Conservation (phyloP, 1,284 basidiomycete species). For the Ceratobasidium sp. region DNA sequence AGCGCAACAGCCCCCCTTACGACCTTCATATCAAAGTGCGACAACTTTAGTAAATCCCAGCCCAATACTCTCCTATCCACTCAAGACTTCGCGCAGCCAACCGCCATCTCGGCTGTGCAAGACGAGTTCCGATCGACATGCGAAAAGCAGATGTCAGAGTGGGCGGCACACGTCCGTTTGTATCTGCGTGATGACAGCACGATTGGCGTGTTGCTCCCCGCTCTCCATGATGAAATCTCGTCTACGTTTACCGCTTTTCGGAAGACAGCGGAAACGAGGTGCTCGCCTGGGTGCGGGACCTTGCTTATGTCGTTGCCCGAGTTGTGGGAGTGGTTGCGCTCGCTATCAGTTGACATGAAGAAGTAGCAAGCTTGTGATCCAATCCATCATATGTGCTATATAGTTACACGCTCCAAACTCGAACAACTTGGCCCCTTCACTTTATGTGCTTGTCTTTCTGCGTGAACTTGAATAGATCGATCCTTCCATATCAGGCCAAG, state of each 20-base stretch:
- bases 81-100: constrained; percentile 62
- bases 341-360: constrained; percentile 14
- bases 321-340: constrained; percentile 43
- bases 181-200: constrained; percentile 84
- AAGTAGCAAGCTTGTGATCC: neutral
- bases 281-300: constrained; percentile 35
- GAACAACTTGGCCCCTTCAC: neutral
- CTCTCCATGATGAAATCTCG: constrained; percentile 77
- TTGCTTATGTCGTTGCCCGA: constrained; percentile 35
- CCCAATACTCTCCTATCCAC: constrained; percentile 51
- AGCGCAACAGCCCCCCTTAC: constrained; percentile 65
- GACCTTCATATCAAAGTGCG: constrained; percentile 51
- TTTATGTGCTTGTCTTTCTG: neutral
- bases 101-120: constrained; percentile 65
- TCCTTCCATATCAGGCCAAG: neutral
- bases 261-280: constrained; percentile 41
- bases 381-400: neutral
- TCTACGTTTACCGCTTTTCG: constrained; percentile 30
- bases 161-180: constrained; percentile 68
- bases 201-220: constrained; percentile 78
- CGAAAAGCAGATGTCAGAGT: constrained; percentile 68
- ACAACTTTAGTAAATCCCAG: constrained; percentile 50
- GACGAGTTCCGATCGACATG: constrained; percentile 66
- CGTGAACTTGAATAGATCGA: neutral
- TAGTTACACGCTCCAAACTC: neutral